Evolutionary conservation across 2,329 filamentous ascomycete genomes (phyloP).

Genomic region (Seiridium cupressi): DNA sequence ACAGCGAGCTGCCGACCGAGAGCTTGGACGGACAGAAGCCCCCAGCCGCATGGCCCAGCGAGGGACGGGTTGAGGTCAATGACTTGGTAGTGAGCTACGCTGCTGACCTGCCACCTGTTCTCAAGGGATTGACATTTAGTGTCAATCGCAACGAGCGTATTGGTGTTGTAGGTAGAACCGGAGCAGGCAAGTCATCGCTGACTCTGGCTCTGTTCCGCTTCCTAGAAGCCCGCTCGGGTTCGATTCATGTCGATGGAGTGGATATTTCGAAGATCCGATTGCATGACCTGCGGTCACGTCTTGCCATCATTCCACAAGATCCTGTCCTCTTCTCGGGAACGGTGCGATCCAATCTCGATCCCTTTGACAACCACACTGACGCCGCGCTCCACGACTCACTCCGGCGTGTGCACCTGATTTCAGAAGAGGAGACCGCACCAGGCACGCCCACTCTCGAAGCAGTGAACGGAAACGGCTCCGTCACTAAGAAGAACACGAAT

Average conservation of each 20-base stretch:
- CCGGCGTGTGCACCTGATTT: conserved; percentile 65
- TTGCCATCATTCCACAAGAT: conserved; percentile 80
- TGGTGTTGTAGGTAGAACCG: conserved; percentile 76
- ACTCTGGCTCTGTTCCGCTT: conserved; percentile 78
- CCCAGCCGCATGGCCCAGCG: conserved; percentile 72
- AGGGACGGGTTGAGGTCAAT: conserved; percentile 71
- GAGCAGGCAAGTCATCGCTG: conserved; percentile 74
- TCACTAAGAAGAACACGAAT: conserved; percentile 55
- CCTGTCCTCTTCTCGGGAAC: conserved; percentile 81
- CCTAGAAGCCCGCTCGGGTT: conserved; percentile 65
- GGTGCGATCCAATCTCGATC: conserved; percentile 73
- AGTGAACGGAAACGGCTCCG: conserved; percentile 25
- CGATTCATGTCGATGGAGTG: conserved; percentile 68
- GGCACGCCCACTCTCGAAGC: conserved; percentile 23
- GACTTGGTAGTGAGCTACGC: conserved; percentile 73
- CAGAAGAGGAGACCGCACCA: conserved; percentile 37
- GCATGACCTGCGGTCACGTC: conserved; percentile 66
- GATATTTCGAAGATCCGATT: conserved; percentile 73
- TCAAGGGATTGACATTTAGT: conserved; percentile 67
- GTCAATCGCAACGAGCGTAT: conserved; percentile 67
- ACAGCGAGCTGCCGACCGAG: conserved; percentile 67
- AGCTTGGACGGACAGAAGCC: conserved; percentile 58
- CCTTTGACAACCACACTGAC: conserved; percentile 70
- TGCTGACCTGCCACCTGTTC: conserved; percentile 65
- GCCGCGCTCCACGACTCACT: conserved; percentile 68